Conservation (phyloP, 805 yeast genomes). For the Pichia nakasei region DNA sequence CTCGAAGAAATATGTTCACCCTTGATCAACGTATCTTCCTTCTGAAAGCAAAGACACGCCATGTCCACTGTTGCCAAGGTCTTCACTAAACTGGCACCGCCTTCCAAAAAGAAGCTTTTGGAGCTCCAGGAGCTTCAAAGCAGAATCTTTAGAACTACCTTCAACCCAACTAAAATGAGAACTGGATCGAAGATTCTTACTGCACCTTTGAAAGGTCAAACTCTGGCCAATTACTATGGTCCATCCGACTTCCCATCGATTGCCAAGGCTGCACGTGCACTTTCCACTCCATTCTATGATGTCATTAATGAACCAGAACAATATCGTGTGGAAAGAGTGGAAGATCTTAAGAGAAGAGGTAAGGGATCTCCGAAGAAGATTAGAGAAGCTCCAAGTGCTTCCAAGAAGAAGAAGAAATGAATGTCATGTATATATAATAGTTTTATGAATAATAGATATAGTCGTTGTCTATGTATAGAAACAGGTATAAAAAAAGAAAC, state of each 20-base stretch:
- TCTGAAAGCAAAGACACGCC: no score
- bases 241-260: constrained; percentile 60
- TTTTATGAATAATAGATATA: not conserved
- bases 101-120: constrained; percentile 39
- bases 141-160: constrained; percentile 58
- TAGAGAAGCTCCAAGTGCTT: constrained; percentile 32
- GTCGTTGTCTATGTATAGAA: no score
- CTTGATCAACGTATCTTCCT: not conserved
- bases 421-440: not conserved
- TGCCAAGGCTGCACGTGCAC: constrained; percentile 19
- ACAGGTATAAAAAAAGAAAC: no score
- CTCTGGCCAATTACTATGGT: constrained; percentile 66
- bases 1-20: no score
- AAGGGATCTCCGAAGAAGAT: constrained; percentile 82
- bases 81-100: constrained; percentile 16
- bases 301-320: constrained; percentile 63
- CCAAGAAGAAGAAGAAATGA: constrained; percentile 35
- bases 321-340: constrained; percentile 58
- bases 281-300: constrained; percentile 24
- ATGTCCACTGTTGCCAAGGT: constrained; percentile 16
- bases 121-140: constrained; percentile 54
- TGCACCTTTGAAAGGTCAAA: constrained; percentile 63
- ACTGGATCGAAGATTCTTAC: constrained; percentile 68
- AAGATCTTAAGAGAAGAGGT: constrained; percentile 70
- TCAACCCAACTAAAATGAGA: constrained; percentile 56